phyloP scores from a whole-genome alignment of 257 asterid species.

The Perilla frutescens region DNA sequence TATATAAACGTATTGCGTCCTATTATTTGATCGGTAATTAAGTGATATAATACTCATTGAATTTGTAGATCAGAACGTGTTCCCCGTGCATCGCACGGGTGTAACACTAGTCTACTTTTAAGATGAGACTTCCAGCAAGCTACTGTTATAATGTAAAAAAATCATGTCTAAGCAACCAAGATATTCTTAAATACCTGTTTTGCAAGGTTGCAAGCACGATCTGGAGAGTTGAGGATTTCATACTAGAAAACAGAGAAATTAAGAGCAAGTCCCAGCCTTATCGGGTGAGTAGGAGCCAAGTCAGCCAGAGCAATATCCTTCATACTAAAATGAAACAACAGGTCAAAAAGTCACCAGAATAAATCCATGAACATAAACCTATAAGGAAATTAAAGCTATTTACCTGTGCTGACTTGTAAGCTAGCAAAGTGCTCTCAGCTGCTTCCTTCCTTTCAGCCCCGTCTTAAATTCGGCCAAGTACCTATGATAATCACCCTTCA shows the following conservation, averaged over 20 bases:
- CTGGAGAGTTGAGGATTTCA: conserved; percentile 71
- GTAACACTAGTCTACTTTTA: background rate
- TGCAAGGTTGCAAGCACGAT: conserved; percentile 75
- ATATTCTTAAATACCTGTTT: conserved; percentile 50
- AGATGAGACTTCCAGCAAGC: background rate
- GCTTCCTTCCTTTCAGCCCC: conserved; percentile 75
- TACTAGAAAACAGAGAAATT: conserved; percentile 77
- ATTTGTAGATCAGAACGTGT: too few relatives aligned
- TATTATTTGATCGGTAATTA: too few relatives aligned
- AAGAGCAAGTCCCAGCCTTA: conserved; percentile 79
- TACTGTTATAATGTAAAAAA: background rate
- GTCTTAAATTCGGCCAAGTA: conserved; percentile 76
- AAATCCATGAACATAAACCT: background rate
- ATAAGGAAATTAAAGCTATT: background rate
- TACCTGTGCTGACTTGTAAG: conserved; percentile 78
- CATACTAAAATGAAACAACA: conserved; percentile 11
- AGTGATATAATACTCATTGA: too few relatives aligned
- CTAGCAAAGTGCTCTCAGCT: conserved; percentile 66
- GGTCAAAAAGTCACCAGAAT: background rate
- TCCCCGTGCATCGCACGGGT: too few relatives aligned
- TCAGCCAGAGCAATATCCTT: conserved; percentile 79
- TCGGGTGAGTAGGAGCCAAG: conserved; percentile 74
- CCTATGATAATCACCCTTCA: conserved; percentile 72
- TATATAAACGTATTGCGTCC: too few relatives aligned
- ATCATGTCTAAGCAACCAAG: background rate